Evolutionary conservation across 2,329 filamentous ascomycete genomes (phyloP), one percentile per base, ranked within the genome.

Genomic region (Alternaria sp.): DNA sequence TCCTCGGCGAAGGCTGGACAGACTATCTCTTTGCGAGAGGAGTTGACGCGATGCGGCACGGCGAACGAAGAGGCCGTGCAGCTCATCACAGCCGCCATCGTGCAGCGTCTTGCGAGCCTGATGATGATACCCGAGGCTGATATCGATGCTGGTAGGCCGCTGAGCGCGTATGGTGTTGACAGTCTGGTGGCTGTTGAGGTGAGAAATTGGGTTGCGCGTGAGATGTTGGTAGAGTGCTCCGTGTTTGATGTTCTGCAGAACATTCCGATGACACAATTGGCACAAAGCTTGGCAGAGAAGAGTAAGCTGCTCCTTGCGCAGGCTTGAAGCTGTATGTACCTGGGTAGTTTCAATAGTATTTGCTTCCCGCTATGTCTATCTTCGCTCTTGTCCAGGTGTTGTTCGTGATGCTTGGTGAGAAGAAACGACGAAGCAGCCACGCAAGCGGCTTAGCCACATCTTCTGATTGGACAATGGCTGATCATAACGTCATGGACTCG

Each of bases 171-270:
- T 43, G 72, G 72, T 5, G 59, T 74, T 15, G 72, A 73, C 44
- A 69, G 63, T 17, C 61, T 74, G 11, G 62, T 71, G 1, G 68
- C 69, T 23, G 61, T 73, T 9, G 68, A 71, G 46, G 17, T 73
- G 9, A 52, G 69, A 3, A 71, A 69, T 7, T 65, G 61, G 66
- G 23, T 69, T 2, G 56, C 54, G 4, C 44, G 46, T 12, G 46
- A 61, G 21, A 56, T 62, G 44, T 25, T n/a, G 1, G 59, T 53
- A 0, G 58, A 65, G 15, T 51, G 59, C 25, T 57, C 64, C 7
- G 40, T 68, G 5, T 67, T 67, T 23, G 60, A 66, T 21, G 21
- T 67, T 25, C 32, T 66, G 61, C 57, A 64, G 23, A 61, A 51
- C 13, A 53, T 60, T 15, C 59, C 65, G 2, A 62, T 67, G 56